Conservation (phyloP, 176 grass and related monocot species). For the Panicum miliaceum region DNA sequence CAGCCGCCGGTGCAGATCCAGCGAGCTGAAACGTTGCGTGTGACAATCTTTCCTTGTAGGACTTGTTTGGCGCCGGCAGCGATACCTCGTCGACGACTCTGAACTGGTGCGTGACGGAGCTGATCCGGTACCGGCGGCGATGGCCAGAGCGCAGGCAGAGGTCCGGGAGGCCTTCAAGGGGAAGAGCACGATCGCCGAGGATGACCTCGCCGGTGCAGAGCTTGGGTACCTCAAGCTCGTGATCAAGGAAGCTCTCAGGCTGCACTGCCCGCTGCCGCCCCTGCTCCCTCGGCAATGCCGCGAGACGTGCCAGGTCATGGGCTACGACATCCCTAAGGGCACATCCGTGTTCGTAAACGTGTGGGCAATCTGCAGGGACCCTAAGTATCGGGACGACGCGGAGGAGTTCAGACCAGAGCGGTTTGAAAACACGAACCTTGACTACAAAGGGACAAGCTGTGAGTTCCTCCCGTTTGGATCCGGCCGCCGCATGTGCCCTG, state of each 20-base stretch:
- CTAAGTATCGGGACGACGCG: background rate
- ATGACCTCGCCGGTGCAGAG: background rate
- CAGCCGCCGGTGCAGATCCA: no score
- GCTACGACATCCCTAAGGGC: constrained; percentile 14
- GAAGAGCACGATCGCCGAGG: background rate
- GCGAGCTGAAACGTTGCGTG: no score
- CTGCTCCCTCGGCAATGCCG: background rate
- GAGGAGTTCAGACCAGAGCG: constrained; percentile 23
- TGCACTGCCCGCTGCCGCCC: background rate
- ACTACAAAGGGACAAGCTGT: background rate
- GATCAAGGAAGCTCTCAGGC: constrained; percentile 14
- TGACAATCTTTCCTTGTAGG: background rate
- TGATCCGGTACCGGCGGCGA: background rate
- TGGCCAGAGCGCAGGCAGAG: constrained; percentile 3
- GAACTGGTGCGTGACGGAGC: constrained; percentile 30
- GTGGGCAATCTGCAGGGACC: constrained; percentile 14
- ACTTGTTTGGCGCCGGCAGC: constrained; percentile 11
- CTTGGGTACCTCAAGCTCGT: background rate
- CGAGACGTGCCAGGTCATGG: constrained; percentile 4
- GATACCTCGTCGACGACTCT: background rate
- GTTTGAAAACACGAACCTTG: background rate
- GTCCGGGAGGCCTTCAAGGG: constrained; percentile 12
- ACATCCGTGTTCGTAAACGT: background rate
- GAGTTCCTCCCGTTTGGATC: constrained; percentile 33
- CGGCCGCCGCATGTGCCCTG: constrained; percentile 18